Conservation (phyloP, 179 eudicot species). For the Spergularia azorica region DNA sequence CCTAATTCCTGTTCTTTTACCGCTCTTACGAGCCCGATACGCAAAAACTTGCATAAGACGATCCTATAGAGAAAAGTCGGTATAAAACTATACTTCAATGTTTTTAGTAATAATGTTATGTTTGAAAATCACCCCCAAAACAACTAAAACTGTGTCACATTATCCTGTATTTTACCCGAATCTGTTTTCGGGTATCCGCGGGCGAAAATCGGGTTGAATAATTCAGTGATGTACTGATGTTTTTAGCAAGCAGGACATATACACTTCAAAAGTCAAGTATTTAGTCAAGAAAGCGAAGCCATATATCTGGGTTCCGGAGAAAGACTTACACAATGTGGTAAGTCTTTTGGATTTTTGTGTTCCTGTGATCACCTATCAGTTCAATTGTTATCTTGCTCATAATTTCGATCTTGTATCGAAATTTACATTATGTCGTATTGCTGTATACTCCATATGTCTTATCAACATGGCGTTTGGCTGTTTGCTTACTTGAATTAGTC, state of each 20-base stretch:
- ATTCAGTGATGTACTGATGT: conserved; percentile 3
- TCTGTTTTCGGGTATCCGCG: no score
- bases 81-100: no score
- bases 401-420: background rate
- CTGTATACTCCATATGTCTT: background rate
- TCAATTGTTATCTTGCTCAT: no score
- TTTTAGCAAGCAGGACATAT: conserved; percentile 69
- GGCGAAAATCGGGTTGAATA: no score
- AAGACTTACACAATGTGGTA: conserved; percentile 81
- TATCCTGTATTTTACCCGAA: no score
- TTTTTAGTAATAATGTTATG: no score
- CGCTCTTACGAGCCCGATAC: background rate
- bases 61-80: no score
- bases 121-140: no score
- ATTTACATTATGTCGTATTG: background rate
- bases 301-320: conserved; percentile 80
- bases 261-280: conserved; percentile 74
- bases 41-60: no score
- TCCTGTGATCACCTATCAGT: no score
- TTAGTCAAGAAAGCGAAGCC: conserved; percentile 71
- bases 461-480: background rate
- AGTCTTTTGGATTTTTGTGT: background rate
- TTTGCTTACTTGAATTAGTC: background rate
- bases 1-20: background rate
- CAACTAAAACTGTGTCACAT: no score